Base-by-base conservation (phyloP, 306 rosid species). In the Acacia acuminata region DNA sequence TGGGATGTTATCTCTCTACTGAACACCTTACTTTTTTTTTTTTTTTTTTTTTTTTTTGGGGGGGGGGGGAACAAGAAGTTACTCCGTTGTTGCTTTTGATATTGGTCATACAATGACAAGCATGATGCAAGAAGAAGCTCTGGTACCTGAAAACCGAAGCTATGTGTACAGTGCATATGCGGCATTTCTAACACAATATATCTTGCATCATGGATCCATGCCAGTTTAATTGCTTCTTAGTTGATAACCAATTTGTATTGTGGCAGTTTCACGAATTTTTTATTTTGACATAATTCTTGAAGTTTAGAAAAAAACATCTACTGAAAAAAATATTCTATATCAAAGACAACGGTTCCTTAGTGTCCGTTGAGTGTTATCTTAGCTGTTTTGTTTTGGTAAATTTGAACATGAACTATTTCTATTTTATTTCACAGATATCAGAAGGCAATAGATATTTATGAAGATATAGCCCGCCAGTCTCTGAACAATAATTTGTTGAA, bases 381-480 rank as follows among this genome's bases (percentile, higher is more conserved):
- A 44, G 64, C 77, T 10, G 78, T 66, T n/a, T 67, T 58, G 11
- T 67, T 53, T 74, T 30, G 48, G 72, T 40, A 44, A 77, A 67
- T 50, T 40, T 78, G 45, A 60, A 68, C 75, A 15, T 75, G 27
- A 17, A 78, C 55, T 45, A 72, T 71, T 67, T 38, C 81, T 30
- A 55, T 5, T 20, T 24, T 44, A 55, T 63, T 40, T 63, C 53
- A 85, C 40, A 96, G 99, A 77, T 96, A 96, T 82, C 94, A 87
- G 77, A 92, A 86, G 81, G 79, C 98, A 11, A 88, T 96, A 84
- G 93, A 87, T 76, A 94, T 96, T 86, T 96, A 87, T 72, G 99
- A 94, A 85, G 93, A 87, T 44, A 94, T 94, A 84, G 99, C 97
- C 25, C 94, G 97, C n/a, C 94, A 96, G 67, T 96, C 97, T 16